Percentiles rank a stretch among this genome's conserved stretches.
phyloP scores from a whole-genome alignment of 495 filamentous ascomycete species.

The Penicillium cosmopolitanum region DNA sequence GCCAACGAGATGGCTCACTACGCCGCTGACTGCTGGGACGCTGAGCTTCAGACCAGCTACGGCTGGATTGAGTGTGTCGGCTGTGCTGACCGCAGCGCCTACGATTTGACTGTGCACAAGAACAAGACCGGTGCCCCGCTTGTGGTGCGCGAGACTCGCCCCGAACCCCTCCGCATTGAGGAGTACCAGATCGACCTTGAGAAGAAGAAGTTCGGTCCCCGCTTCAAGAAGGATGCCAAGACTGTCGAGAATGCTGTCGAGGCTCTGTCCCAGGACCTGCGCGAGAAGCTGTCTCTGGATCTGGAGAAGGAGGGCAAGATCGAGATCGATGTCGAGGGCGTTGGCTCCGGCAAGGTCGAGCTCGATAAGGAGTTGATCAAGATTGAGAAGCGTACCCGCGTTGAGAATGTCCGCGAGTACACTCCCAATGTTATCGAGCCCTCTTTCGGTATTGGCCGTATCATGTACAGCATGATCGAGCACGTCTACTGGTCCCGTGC shows the following conservation, averaged over 20 bases:
- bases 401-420: constrained; percentile 74
- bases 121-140: constrained; percentile 80
- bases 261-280: constrained; percentile 67
- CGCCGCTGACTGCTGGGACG: constrained; percentile 84
- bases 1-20: constrained; percentile 84
- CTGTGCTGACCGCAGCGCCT: constrained; percentile 81
- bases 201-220: constrained; percentile 82
- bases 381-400: constrained; percentile 70
- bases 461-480: constrained; percentile 77
- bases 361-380: constrained; percentile 69
- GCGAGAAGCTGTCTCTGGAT: constrained; percentile 68
- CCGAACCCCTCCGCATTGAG: constrained; percentile 69
- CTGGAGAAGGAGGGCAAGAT: constrained; percentile 69
- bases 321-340: constrained; percentile 64
- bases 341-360: constrained; percentile 68
- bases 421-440: constrained; percentile 86
- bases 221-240: constrained; percentile 81
- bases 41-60: constrained; percentile 75
- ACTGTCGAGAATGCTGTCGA: constrained; percentile 70
- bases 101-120: constrained; percentile 77
- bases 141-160: constrained; percentile 67
- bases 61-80: constrained; percentile 90
- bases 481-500: constrained; percentile 77
- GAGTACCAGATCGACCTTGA: constrained; percentile 77
- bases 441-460: constrained; percentile 82